These are phyloP conservation scores for Collybia mongolica DNA, from an alignment of 768 basidiomycete species.

Conservation along the genomic window DNA sequence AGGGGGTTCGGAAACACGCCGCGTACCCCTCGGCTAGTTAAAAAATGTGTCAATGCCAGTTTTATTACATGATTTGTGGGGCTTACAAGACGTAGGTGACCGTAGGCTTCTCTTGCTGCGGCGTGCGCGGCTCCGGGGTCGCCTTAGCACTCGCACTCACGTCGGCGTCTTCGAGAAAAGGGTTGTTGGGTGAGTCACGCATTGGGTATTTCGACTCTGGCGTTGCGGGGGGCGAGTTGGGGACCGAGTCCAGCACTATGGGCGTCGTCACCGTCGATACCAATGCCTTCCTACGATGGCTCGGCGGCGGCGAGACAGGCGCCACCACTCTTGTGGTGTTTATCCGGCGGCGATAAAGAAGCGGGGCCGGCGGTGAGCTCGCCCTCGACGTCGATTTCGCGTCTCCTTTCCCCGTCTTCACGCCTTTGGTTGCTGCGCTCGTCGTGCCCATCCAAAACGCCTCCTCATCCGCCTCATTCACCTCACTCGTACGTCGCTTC, in stretches of 20 bases:
- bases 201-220: conserved; percentile 33
- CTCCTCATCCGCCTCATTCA: conserved; percentile 42
- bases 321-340: conserved; percentile 27
- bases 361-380: conserved; percentile 19
- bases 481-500: conserved; percentile 34
- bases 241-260: conserved; percentile 4
- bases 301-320: conserved; percentile 68
- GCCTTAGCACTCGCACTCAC: conserved; percentile 29
- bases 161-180: conserved; percentile 51
- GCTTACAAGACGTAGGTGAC: conserved; percentile 76
- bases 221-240: conserved; percentile 39
- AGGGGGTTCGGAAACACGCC: conserved; percentile 63
- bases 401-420: conserved; percentile 15
- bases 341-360: conserved; percentile 36
- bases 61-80: neutral
- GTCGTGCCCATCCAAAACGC: conserved; percentile 43
- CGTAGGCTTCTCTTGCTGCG: conserved; percentile 54
- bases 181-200: conserved; percentile 71
- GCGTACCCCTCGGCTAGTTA: conserved; percentile 62
- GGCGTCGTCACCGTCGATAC: conserved; percentile 17
- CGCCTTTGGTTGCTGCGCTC: conserved; percentile 16
- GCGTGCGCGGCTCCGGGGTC: conserved; percentile 31
- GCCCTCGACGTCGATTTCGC: conserved; percentile 12
- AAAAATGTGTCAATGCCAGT: neutral
- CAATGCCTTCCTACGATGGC: conserved; percentile 41